phyloP scores from a whole-genome alignment of 805 yeast genomes.

The Torulaspora microellipsoides region DNA sequence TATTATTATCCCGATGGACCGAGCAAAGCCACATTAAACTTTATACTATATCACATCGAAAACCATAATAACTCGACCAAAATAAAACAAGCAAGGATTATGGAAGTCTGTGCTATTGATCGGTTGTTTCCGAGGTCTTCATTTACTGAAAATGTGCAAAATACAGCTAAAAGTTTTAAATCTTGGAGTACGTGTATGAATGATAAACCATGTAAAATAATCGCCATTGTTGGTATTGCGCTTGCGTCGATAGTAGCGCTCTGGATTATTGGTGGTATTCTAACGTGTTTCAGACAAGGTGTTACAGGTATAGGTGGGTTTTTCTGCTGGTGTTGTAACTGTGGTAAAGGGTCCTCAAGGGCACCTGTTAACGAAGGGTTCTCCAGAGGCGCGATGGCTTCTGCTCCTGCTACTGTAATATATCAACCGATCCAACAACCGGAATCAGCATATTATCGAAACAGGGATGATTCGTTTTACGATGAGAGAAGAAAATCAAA shows the following conservation, averaged over 20 bases:
- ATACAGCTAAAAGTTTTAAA: conserved; percentile 47
- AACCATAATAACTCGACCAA: no score
- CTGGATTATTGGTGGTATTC: conserved; percentile 53
- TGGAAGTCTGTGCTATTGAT: conserved; percentile 10
- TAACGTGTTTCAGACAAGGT: conserved; percentile 57
- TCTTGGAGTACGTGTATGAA: conserved; percentile 79
- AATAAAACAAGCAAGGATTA: background rate
- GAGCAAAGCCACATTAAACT: no score
- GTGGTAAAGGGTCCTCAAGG: conserved; percentile 23
- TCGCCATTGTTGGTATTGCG: conserved; percentile 68
- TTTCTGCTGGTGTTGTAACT: conserved; percentile 48
- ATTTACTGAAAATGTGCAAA: conserved; percentile 24
- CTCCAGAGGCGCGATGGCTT: conserved; percentile 4
- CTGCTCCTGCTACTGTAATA: conserved; percentile 26
- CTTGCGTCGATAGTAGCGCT: conserved; percentile 50
- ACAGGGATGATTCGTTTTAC: conserved; percentile 16
- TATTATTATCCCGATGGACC: no score
- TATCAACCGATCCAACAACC: conserved; percentile 33
- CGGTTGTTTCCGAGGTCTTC: conserved; percentile 15
- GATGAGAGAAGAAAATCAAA: conserved; percentile 17
- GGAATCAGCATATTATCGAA: conserved; percentile 20
- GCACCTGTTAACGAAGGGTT: conserved; percentile 16
- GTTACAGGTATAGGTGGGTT: conserved; percentile 47
- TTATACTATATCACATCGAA: no score
- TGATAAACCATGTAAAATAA: conserved; percentile 67